phyloP scores from a whole-genome alignment of 2,329 filamentous ascomycete genomes.

The Epichloe uncinata region DNA sequence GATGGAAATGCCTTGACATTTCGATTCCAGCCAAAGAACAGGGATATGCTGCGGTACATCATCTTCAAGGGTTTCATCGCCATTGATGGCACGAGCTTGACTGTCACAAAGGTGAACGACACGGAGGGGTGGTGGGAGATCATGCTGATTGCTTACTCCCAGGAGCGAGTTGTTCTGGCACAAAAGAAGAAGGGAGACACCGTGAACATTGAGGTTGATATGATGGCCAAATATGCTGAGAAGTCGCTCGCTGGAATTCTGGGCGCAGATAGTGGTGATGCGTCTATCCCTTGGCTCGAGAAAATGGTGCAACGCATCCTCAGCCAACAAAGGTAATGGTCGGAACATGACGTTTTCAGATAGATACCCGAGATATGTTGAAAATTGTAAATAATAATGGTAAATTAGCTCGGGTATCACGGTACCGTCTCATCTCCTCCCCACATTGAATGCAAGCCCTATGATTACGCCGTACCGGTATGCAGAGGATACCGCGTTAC shows the following conservation, averaged over 20 bases:
- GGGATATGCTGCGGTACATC: slow-evolving; percentile 64
- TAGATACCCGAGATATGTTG: too few species aligned
- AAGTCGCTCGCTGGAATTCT: slow-evolving; percentile 72
- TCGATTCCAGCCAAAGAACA: slow-evolving; percentile 60
- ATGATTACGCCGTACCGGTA: not conserved
- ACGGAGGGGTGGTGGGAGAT: slow-evolving; percentile 77
- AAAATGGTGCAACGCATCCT: slow-evolving; percentile 65
- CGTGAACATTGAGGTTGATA: slow-evolving; percentile 89
- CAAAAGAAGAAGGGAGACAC: slow-evolving; percentile 65
- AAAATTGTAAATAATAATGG: not conserved
- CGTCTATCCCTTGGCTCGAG: slow-evolving; percentile 46
- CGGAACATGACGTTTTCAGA: not conserved
- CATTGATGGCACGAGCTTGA: slow-evolving; percentile 88
- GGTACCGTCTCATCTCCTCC: not conserved
- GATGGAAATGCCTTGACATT: slow-evolving; percentile 90
- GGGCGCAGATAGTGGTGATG: slow-evolving; percentile 36
- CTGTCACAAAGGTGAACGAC: slow-evolving; percentile 77
- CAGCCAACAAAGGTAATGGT: slow-evolving; percentile 36
- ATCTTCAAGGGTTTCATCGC: slow-evolving; percentile 96
- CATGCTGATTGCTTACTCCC: slow-evolving; percentile 95
- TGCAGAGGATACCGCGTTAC: not conserved
- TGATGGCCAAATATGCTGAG: slow-evolving; percentile 73
- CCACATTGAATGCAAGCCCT: too few species aligned
- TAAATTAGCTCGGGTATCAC: not conserved
- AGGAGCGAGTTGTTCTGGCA: slow-evolving; percentile 77